Base-by-base conservation (phyloP, 2,329 filamentous ascomycete species). In the Hymenoscyphus repandus region DNA sequence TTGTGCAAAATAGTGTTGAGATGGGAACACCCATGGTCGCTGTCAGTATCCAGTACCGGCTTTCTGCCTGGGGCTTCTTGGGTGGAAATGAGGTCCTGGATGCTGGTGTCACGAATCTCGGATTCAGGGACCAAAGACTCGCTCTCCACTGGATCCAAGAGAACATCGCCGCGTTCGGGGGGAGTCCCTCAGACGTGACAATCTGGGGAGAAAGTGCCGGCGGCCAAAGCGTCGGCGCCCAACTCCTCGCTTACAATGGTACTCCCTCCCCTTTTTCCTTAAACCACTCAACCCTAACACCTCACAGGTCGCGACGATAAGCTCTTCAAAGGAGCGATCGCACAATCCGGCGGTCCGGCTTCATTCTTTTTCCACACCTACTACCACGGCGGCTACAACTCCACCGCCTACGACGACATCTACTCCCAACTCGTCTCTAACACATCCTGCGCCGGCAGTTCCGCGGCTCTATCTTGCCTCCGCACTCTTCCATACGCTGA, bases 311-410 rank as follows among this genome's bases (percentile, higher is more conserved):
- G 77, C 30, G 72, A 83, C 47, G 78, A 83, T 49, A 66, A 68
- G 0, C 69, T 82, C 0, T 81, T 81, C 59, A 68, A 73, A 3
- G 72, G 60, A 5, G 77, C 69, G 1, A 77, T 79, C 15, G 69
- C 69, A 34, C 62, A 82, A 55, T 79, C 74, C 1, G 60, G 61
- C 5, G 54, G 55, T 9, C 55, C 60, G 69, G 51, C 47, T 1
- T 46, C 54, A 1, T 13, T 10, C 6, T 59, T 53, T 39, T 57
- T 56, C 49, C 43, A 45, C 2, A 11, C 31, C 3, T 6, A 4
- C 13, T 32, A 51, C 15, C 17, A 32, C 5, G n/a, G 13, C 6
- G 47, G 47, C 5, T 56, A 53, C 32, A 61, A 59, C 49, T 54
- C 49, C 33, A 56, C 47, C 12, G 38, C 27, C 31, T 54, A 44